Conservation (phyloP, 1,139 yeast genomes). For the Lodderomyces orthopsilosis region DNA sequence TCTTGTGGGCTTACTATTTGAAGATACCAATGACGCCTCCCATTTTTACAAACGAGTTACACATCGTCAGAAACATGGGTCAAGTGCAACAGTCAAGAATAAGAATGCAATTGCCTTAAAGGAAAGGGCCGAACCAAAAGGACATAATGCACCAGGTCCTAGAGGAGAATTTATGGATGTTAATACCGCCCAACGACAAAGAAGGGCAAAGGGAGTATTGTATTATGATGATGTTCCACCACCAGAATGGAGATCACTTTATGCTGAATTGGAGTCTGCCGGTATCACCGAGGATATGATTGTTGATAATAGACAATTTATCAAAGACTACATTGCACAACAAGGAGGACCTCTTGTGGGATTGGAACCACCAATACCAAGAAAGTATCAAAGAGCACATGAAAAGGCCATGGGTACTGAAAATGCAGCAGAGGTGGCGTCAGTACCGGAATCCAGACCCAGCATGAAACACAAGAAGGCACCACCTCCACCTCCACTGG, state of each 20-base stretch:
- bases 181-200: slow-evolving; percentile 52
- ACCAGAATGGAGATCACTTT: slow-evolving; percentile 79
- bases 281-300: slow-evolving; percentile 90
- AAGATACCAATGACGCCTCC: slow-evolving; percentile 84
- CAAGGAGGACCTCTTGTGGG: slow-evolving; percentile 88
- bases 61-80: slow-evolving; percentile 76
- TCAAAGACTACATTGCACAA: slow-evolving; percentile 69
- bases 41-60: slow-evolving; percentile 77
- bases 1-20: slow-evolving; percentile 83
- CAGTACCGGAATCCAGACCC: slow-evolving; percentile 4
- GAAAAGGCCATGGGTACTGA: background rate
- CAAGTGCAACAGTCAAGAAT: slow-evolving; percentile 80
- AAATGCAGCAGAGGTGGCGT: slow-evolving; percentile 6
- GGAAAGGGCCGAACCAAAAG: slow-evolving; percentile 41
- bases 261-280: slow-evolving; percentile 68
- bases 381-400: slow-evolving; percentile 41
- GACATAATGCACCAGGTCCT: slow-evolving; percentile 56
- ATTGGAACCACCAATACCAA: slow-evolving; percentile 79
- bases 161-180: slow-evolving; percentile 60
- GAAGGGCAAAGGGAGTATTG: slow-evolving; percentile 57
- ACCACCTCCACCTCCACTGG: slow-evolving; percentile 47
- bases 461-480: slow-evolving; percentile 34
- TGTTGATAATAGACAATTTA: slow-evolving; percentile 80
- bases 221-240: slow-evolving; percentile 83
- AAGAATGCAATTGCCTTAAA: slow-evolving; percentile 84